Percentiles rank a stretch among this genome's conserved stretches.
Evolutionary conservation across 2,329 filamentous ascomycete genomes (phyloP).

Genomic region (Ceratocystis harringtonii): DNA sequence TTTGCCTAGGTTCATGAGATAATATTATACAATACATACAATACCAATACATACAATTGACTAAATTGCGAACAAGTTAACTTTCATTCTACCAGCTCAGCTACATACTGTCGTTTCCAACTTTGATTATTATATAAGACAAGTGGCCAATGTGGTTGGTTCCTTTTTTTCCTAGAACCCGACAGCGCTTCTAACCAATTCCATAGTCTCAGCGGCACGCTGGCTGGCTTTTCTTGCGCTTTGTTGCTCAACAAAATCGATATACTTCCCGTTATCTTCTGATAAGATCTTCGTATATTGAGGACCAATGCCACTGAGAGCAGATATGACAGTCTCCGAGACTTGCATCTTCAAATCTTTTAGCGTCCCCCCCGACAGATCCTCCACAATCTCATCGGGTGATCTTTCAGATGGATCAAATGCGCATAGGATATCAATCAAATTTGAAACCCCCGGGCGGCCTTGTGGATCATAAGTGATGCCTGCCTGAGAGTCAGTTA

Average conservation of each 20-base stretch:
- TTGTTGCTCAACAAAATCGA: constrained; percentile 42
- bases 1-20: too few species aligned
- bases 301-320: constrained; percentile 40
- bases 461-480: constrained; percentile 56
- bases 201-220: constrained; percentile 46
- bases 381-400: constrained; percentile 28
- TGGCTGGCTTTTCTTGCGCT: constrained; percentile 46
- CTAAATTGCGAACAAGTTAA: too few species aligned
- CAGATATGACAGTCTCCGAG: constrained; percentile 39
- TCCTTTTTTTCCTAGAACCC: constrained; percentile 28
- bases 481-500: constrained; percentile 55
- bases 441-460: constrained; percentile 75
- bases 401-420: constrained; percentile 36
- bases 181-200: constrained; percentile 34
- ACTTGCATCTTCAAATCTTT: constrained; percentile 37
- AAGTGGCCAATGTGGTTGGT: not conserved
- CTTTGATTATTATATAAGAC: too few species aligned
- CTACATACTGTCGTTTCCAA: too few species aligned
- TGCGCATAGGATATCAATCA: constrained; percentile 65
- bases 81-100: too few species aligned
- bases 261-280: constrained; percentile 33
- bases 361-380: constrained; percentile 27
- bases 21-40: too few species aligned
- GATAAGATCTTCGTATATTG: constrained; percentile 39
- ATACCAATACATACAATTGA: too few species aligned